These are phyloP conservation scores for Thelonectria blattea DNA, from an alignment of 2,329 filamentous ascomycete species.

Conservation along the genomic window DNA sequence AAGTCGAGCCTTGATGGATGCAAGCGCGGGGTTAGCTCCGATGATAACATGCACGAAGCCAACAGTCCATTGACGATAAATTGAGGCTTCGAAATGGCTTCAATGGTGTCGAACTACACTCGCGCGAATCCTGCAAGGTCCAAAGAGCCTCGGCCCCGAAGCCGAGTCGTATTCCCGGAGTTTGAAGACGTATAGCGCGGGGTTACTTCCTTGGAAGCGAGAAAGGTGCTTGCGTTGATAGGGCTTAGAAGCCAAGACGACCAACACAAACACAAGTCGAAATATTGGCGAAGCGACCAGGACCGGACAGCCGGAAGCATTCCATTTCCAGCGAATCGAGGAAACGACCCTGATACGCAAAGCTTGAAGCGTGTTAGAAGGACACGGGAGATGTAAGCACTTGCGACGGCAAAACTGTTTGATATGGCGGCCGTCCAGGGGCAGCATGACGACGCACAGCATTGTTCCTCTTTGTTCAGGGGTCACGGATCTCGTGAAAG, in stretches of 20 bases:
- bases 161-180: not conserved
- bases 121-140: not conserved
- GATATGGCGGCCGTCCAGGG: not conserved
- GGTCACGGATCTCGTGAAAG: not conserved
- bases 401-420: not conserved
- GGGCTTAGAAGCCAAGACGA: not conserved
- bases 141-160: not conserved
- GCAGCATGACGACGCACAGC: not conserved
- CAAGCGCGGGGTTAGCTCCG: not conserved
- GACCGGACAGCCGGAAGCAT: not conserved
- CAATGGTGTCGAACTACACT: not conserved
- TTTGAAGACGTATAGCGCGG: too few relatives aligned
- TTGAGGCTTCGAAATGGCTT: too few relatives aligned
- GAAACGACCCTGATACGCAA: not conserved
- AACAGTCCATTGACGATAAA: not conserved
- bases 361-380: not conserved
- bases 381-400: not conserved
- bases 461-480: not conserved
- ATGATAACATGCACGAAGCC: not conserved
- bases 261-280: not conserved
- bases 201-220: too few relatives aligned
- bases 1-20: not conserved
- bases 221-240: not conserved
- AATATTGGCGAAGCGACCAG: not conserved
- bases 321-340: not conserved